Evolutionary conservation across 2,329 filamentous ascomycete genomes (phyloP), one percentile per base, ranked within the genome.

Genomic region (Polychaeton citri): DNA sequence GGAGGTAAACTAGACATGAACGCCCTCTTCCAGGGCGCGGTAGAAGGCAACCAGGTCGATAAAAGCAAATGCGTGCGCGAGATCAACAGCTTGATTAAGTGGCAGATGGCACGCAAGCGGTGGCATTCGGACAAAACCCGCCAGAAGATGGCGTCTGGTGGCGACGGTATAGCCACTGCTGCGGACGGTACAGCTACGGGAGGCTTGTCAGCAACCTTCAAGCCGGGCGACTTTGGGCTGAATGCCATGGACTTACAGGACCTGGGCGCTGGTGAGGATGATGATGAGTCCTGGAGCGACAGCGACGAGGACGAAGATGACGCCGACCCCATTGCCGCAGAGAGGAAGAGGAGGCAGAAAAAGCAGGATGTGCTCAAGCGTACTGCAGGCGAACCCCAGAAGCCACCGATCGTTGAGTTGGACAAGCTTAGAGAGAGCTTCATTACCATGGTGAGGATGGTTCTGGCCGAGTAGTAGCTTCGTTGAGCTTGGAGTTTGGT

Each of bases 81-180:
- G 62, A 87, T 96, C 52, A 76, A 96, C 52, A 65, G 72, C 19
- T 68, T 98, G 34, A 90, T 98, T 48, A 70, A 79, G 33, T 98
- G 90, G 90, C 90, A 98, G 59, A 84, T 87, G 55, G 83, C 84
- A 30, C 71, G 90, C 37, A 96, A 98, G 70, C 88, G 88, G 63
- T 98, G 90, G 90, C 90, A 98, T 57, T 78, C 88, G 42, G 85
- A 93, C 62, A 98, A 98, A 69, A 98, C 90, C 6, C 69, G 87
- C 36, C 90, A 96, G 64, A 98, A 98, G 70, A 96, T 98, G 90
- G 90, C 90, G 0, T 86, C 85, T 2, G 86, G 88, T 51, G 33
- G 21, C 21, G 77, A 76, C 3, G 68, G 56, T 5, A 67, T 68
- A 5, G 64, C 66, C 24, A 55, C 56, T 7, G 65, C 63, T 35